Evolutionary conservation across 2,329 filamentous ascomycete species (phyloP), one percentile per base, ranked within the genome.

Genomic region (Pestalotiopsis sp.): DNA sequence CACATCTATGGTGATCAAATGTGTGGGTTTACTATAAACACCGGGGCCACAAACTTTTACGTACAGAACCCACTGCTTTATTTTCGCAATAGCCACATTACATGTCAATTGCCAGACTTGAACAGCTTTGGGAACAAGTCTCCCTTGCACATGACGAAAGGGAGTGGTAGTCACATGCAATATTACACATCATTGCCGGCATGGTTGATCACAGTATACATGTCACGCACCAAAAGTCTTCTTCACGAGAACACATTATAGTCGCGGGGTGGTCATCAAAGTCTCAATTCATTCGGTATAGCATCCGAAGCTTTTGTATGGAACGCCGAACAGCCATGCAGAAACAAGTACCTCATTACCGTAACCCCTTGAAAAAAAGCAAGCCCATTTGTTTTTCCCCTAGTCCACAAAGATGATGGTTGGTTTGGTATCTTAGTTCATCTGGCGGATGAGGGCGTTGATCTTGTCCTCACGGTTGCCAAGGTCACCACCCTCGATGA

Each of bases 401-500:
- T 67, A 73, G 71, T 65, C 75, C 71, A 74, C 69, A 69, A 69
- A 62, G 69, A 70, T 71, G 72, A 67, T 69, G 72, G 71, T 68
- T 65, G 68, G 62, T 65, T 27, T 67, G 68, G 63, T 67, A 68
- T 68, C 75, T 82, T 97, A 99, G 91, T 98, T 98, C 96, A 98
- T 98, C 88, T 97, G 94, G 85, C 94, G 91, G 88, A 99, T 92
- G 81, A 98, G 90, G 79, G 85, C 88, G 86, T 98, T 98, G 91
- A 98, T 98, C 87, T 95, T 91, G 80, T 98, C 95, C 89, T 99
- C 96, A 77, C 96, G 93, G 91, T 99, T 98, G 84, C 96, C 96
- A 78, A 97, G 88, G 85, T 99, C 96, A 92, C 96, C 96, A 85
- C 95, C 96, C 89, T 98, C 93, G 74, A 98, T 93, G 88, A 94